Conservation (phyloP, 192 early-diverging fungal genomes). For the Paraglomus occultum region DNA sequence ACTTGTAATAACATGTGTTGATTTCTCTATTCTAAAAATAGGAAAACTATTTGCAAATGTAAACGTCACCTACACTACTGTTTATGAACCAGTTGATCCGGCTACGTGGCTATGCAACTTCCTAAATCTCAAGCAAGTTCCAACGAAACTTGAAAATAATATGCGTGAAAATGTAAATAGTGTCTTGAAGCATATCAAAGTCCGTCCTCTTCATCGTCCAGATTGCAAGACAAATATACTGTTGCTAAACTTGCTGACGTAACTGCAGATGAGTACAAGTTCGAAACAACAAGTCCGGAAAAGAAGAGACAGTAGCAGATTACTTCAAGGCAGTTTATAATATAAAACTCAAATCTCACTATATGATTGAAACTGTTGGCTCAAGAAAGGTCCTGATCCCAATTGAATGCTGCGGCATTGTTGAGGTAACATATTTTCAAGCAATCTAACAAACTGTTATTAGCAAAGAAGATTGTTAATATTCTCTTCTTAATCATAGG, state of each 20-base stretch:
- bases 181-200: neutral
- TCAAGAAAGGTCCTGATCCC: slow-evolving; percentile 69
- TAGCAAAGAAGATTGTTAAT: neutral
- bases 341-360: slow-evolving; percentile 67
- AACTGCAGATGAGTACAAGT: slow-evolving; percentile 2
- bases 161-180: neutral
- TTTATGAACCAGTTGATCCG: slow-evolving; percentile 17
- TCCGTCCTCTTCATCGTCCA: slow-evolving; percentile 17
- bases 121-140: neutral
- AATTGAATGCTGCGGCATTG: slow-evolving; percentile 86
- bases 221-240: slow-evolving; percentile 5
- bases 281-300: slow-evolving; percentile 30
- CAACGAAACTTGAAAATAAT: neutral
- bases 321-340: slow-evolving; percentile 81
- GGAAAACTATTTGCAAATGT: slow-evolving; percentile 26
- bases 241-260: neutral
- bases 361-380: slow-evolving; percentile 75
- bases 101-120: neutral
- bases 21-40: too few species aligned
- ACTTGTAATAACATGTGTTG: too few species aligned
- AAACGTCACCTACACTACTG: slow-evolving; percentile 6
- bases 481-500: slow-evolving; percentile 30
- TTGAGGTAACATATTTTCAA: slow-evolving; percentile 36
- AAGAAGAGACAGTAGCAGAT: slow-evolving; percentile 59
- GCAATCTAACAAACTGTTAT: neutral